Conservation (phyloP, 108 stramenopile species). For the Craspedostauros australis region DNA sequence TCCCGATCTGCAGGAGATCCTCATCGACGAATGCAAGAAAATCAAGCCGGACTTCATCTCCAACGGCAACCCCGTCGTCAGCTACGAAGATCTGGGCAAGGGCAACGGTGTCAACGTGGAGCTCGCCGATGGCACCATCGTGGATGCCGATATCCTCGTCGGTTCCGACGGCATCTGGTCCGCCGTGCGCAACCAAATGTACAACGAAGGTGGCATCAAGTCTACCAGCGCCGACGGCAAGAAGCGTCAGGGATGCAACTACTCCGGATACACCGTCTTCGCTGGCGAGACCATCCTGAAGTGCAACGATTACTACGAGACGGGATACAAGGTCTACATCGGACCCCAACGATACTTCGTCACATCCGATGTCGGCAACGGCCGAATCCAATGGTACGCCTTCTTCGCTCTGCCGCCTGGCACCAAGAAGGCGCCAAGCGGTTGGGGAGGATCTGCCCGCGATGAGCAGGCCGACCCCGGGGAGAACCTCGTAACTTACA, state of each 20-base stretch:
- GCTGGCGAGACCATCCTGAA: slow-evolving; percentile 90
- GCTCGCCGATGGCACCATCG: slow-evolving; percentile 70
- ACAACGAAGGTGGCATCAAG: slow-evolving; percentile 79
- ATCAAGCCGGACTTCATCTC: slow-evolving; percentile 75
- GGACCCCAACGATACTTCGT: slow-evolving; percentile 95
- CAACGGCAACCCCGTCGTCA: slow-evolving; percentile 75
- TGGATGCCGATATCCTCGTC: slow-evolving; percentile 83
- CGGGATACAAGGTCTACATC: slow-evolving; percentile 95
- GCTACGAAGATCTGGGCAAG: slow-evolving; percentile 62
- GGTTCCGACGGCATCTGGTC: slow-evolving; percentile 97
- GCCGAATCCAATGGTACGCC: slow-evolving; percentile 97
- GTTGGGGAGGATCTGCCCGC: slow-evolving; percentile 74
- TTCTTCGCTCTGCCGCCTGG: slow-evolving; percentile 97
- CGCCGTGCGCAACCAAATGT: slow-evolving; percentile 92
- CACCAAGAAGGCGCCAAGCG: slow-evolving; percentile 82
- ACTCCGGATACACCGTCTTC: slow-evolving; percentile 96
- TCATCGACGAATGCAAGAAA: slow-evolving; percentile 90
- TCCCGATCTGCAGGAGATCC: slow-evolving; percentile 94
- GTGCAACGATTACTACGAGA: slow-evolving; percentile 91
- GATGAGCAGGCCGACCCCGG: slow-evolving; percentile 62
- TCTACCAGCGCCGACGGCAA: slow-evolving; percentile 37
- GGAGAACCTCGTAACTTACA: slow-evolving; percentile 88
- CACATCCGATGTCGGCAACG: slow-evolving; percentile 93
- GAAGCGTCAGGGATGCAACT: slow-evolving; percentile 81
- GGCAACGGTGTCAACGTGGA: slow-evolving; percentile 80